phyloP scores from a whole-genome alignment of 2,329 filamentous ascomycete genomes.

The Trichoderma koningiopsis region DNA sequence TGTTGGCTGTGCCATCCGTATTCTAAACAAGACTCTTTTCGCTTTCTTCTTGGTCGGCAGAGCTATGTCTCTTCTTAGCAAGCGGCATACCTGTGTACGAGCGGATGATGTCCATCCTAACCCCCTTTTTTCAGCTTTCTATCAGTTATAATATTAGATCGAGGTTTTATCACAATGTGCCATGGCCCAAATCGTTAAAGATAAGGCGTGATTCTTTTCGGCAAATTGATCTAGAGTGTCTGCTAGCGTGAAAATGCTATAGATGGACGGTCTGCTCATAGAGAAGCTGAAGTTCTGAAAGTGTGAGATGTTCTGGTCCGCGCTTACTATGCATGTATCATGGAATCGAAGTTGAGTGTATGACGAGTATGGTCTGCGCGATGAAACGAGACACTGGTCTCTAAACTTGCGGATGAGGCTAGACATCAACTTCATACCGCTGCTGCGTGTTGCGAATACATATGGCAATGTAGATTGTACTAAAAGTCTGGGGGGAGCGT shows the following conservation, averaged over 20 bases:
- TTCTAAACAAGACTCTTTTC: not conserved
- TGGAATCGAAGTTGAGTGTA: not conserved
- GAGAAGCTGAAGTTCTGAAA: not conserved
- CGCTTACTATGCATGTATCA: not conserved
- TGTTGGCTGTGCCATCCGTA: not conserved
- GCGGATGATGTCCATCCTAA: not conserved
- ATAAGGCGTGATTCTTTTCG: not conserved
- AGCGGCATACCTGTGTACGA: not conserved
- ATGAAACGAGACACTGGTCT: not conserved
- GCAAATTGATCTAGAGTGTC: not conserved
- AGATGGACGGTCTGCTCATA: not conserved
- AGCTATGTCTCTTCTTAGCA: not conserved
- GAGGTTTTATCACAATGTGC: not conserved
- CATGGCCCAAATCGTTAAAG: not conserved
- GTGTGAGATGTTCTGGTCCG: not conserved
- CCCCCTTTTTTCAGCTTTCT: not conserved
- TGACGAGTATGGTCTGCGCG: not conserved
- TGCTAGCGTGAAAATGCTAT: not conserved
- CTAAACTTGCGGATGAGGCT: not conserved
- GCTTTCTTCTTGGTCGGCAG: not conserved
- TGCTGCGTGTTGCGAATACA: not conserved
- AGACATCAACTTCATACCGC: not conserved
- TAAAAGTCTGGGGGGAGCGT: not conserved
- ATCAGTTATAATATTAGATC: not conserved
- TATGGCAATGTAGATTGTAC: not conserved